Conservation (phyloP, 2,329 filamentous ascomycete genomes). For the Hansfordia pulvinata region DNA sequence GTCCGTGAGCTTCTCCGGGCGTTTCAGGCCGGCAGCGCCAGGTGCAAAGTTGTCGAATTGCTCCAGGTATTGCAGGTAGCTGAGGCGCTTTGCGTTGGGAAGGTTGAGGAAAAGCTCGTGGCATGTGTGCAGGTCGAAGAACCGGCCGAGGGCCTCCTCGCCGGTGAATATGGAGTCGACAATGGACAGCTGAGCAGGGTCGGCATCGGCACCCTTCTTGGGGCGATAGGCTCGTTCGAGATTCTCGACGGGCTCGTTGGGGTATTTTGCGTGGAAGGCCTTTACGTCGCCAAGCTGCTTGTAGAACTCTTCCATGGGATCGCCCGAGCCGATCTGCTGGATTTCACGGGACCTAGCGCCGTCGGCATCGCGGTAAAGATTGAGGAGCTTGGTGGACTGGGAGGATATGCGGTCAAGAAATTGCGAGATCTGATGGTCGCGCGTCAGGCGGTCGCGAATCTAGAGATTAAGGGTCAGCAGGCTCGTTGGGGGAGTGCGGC, state of each 20-base stretch:
- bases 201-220: slow-evolving; percentile 48
- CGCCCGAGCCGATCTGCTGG: slow-evolving; percentile 69
- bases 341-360: slow-evolving; percentile 65
- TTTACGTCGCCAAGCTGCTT: slow-evolving; percentile 70
- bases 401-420: slow-evolving; percentile 79
- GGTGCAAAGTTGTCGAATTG: slow-evolving; percentile 76
- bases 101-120: slow-evolving; percentile 89
- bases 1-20: slow-evolving; percentile 78
- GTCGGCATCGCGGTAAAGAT: slow-evolving; percentile 72
- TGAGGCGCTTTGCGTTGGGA: slow-evolving; percentile 69
- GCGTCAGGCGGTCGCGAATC: slow-evolving; percentile 78
- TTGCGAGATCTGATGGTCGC: slow-evolving; percentile 82
- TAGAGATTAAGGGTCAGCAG: no score
- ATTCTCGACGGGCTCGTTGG: slow-evolving; percentile 90
- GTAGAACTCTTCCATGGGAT: slow-evolving; percentile 86
- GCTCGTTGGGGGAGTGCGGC: no score
- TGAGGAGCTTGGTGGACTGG: slow-evolving; percentile 68
- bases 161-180: slow-evolving; percentile 91
- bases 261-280: slow-evolving; percentile 79
- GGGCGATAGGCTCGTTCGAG: slow-evolving; percentile 82
- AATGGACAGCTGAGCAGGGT: slow-evolving; percentile 48
- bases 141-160: slow-evolving; percentile 86
- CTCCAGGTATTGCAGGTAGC: slow-evolving; percentile 88
- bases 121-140: slow-evolving; percentile 71
- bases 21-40: slow-evolving; percentile 60